These are phyloP conservation scores for Harringtonia aguacate DNA, from an alignment of 2,329 filamentous ascomycete genomes.

Conservation along the genomic window DNA sequence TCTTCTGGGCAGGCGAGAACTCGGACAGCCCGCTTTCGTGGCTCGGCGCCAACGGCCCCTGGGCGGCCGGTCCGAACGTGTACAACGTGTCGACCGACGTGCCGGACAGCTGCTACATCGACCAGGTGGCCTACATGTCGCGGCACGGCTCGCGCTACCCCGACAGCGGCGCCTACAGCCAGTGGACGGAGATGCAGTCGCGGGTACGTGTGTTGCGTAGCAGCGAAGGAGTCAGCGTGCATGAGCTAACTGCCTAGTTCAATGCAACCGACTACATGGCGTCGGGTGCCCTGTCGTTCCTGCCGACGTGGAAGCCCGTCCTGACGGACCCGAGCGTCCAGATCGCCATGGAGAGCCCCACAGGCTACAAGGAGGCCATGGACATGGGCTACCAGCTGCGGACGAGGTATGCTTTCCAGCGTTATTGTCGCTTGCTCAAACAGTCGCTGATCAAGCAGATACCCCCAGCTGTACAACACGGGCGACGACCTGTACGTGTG, in stretches of 20 bases:
- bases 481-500: slow-evolving; percentile 46
- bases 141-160: slow-evolving; percentile 55
- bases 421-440: background rate
- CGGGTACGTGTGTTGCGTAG: slow-evolving; percentile 21
- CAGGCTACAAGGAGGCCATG: slow-evolving; percentile 51
- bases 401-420: slow-evolving; percentile 20
- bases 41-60: slow-evolving; percentile 43
- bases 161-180: slow-evolving; percentile 46
- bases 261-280: slow-evolving; percentile 39
- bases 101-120: slow-evolving; percentile 45
- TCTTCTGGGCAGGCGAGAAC: slow-evolving; percentile 14
- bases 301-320: slow-evolving; percentile 47
- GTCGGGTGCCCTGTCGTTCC: slow-evolving; percentile 41
- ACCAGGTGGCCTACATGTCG: slow-evolving; percentile 48
- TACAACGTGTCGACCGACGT: slow-evolving; percentile 41
- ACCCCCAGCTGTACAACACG: slow-evolving; percentile 37
- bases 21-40: slow-evolving; percentile 28
- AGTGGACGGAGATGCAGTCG: slow-evolving; percentile 39
- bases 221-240: background rate
- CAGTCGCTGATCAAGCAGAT: slow-evolving; percentile 10
- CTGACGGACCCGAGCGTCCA: slow-evolving; percentile 43
- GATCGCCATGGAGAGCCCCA: slow-evolving; percentile 47
- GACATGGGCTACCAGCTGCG: slow-evolving; percentile 43
- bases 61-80: slow-evolving; percentile 43
- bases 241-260: slow-evolving; percentile 27